Evolutionary conservation across 1,284 basidiomycete genomes (phyloP), one percentile per base, ranked within the genome.

Genomic region (Hemileccinum hortonii): DNA sequence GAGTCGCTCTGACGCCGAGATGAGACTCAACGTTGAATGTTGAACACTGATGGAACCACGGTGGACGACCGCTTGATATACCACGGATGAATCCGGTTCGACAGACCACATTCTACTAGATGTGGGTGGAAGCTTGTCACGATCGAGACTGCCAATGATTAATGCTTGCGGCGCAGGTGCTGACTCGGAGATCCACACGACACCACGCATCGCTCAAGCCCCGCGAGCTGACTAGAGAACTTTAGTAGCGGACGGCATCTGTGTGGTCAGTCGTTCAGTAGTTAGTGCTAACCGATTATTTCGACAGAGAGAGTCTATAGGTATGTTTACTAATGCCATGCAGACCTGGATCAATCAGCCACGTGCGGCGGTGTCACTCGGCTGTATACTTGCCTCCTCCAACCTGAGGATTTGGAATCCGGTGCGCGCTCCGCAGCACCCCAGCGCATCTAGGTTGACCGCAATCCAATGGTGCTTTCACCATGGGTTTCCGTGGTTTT

Each of bases 401-500:
- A 26, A 18, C 16, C 3, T 12, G 9, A 29, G 19, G 33, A 35
- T 35, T 56, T 44, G 18, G 42, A 44, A 33, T 35, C 26, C 14
- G 40, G 9, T n/a, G 41, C 22, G 19, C 40, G 44, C 44, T 45
- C 50, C 60, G 47, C 62, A 58, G 60, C 38, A 37, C 35, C 15
- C n/a, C 15, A 47, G 22, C 48, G 14, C 37, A 24, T 32, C 18
- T 44, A 45, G 48, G 30, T 44, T 18, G 32, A 22, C 47, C 19
- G 9, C 21, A 18, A 16, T 26, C 26, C 36, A 47, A 54, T 53
- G 59, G 46, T 55, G 37, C 50, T 74, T 36, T 55, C 33, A 36
- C 14, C 65, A 60, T 81, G 79, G 79, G 48, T 81, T 18, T 68
- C 74, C 11, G 67, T 66, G 3, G 41, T 72, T 24, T 73, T 75